Evolutionary conservation across 2,329 filamentous ascomycete genomes (phyloP), one percentile per base, ranked within the genome.

Genomic region (Aureobasidium sp.): DNA sequence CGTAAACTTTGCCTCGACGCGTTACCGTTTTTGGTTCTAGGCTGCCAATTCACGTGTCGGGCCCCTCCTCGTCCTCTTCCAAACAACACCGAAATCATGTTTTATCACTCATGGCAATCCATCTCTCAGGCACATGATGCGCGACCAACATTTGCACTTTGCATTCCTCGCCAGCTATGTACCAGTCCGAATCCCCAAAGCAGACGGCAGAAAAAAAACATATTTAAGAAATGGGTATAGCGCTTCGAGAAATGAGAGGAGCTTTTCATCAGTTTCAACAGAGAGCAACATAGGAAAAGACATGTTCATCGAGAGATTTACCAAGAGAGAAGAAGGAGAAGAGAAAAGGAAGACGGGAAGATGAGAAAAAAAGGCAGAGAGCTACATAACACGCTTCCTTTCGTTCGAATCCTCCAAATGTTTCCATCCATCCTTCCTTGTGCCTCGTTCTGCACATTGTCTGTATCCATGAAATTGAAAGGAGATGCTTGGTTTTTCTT

Each of bases 401-500:
- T 29, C n/a, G 46, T 53, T 53, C 51, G 25, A 31, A 37, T 50
- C 37, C 21, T 43, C 50, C 43, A 55, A 21, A 47, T 55, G 49
- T 53, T 15, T 60, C 50, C 55, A 3, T 49, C 55, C 55, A 27
- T 49, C 43, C n/a, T 25, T 49, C 55, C 43, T 40, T 49, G 42
- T 58, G 55, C 55, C 43, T 33, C 29, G 23, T 27, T 57, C 7
- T n/a, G 37, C 42, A 40, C 55, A 29, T 45, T 43, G 43, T 58
- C 42, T 58, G 43, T 23, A 49, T 47, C 55, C 55, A 60, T 43
- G 29, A 60, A 45, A 45, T 43, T 23, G 37, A 53, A 51, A 60
- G 37, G 57, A 53, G 37, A 60, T 60, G 57, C 57, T 50, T 60
- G 46, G 35, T 33, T 43, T 50, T 60, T 43, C 21, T 40, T 50